These are phyloP conservation scores for Escovopsis sp. DNA, from an alignment of 2,329 filamentous ascomycete genomes.

Conservation along the genomic window DNA sequence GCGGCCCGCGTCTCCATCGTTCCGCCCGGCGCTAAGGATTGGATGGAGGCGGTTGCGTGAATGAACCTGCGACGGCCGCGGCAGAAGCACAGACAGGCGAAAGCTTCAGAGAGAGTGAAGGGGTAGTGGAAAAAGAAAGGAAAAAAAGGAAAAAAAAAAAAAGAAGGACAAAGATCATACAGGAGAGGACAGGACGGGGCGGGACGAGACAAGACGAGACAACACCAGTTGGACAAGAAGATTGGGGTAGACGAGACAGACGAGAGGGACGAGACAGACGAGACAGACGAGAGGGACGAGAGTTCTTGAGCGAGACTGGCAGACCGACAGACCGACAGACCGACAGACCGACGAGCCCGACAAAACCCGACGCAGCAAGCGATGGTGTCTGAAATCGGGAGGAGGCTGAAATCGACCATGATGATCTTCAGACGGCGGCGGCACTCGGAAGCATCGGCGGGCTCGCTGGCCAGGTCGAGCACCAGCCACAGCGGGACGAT, in stretches of 20 bases:
- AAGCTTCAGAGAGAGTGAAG: no score
- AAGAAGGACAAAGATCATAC: not conserved
- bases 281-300: not conserved
- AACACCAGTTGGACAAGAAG: no score
- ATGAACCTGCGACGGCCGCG: no score
- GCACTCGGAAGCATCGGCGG: not conserved
- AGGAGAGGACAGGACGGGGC: not conserved
- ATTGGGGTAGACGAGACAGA: not conserved
- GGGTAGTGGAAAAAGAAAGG: not conserved
- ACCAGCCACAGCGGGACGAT: not conserved
- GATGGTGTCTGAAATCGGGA: not conserved
- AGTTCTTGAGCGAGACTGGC: not conserved
- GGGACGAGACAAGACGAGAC: no score
- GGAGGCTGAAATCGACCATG: not conserved
- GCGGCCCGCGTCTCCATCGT: no score
- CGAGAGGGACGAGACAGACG: not conserved
- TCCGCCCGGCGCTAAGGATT: no score
- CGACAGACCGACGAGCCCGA: no score
- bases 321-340: no score
- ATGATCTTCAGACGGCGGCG: not conserved
- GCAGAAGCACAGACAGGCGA: no score
- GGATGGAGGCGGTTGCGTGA: no score
- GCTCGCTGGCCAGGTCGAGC: not conserved
- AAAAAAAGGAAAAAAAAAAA: not conserved
- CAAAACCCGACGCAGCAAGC: not conserved